Evolutionary conservation across 345 rosid species (phyloP), one percentile per base, ranked within the genome.

Genomic region (Populus tremula): DNA sequence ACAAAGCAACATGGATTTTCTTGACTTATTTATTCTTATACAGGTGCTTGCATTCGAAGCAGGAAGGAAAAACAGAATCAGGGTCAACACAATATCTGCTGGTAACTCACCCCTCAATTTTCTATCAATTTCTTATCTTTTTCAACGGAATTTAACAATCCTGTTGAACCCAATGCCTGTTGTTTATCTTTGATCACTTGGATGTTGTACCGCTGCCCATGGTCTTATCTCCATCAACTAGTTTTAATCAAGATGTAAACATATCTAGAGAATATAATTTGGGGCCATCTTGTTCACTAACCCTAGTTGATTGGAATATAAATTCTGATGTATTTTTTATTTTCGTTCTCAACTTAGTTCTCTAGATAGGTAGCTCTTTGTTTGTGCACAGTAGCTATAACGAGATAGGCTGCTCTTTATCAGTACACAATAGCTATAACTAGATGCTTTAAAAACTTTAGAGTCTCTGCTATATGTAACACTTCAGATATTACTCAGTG

Each of bases 1-100:
- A 14, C 61, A 29, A 31, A 50, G 18, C 75, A 21, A 9, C 36
- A 2, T 54, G 27, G 33, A 66, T 54, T 18, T 10, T 18, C 65
- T 56, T 69, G 64, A 62, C 31, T 69, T 59, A 23, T 69, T 31
- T 73, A 71, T 33, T 69, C 35, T 81, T 62, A 53, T 23, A 25
- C 83, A 91, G 96, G 96, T 91, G 76, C 88, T 91, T 66, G 91
- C 96, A 54, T 90, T 89, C 64, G 92, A 91, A 81, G 93, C 96
- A 1, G 96, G 93, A 84, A 89, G 96, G 72, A 90, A 90, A 74
- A 79, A 85, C 84, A 87, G 74, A 80, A 89, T 91, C 68, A 84
- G 96, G 77, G 93, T 91, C 72, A 91, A 91, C 81, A 77, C 93
- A 5, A 89, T 90, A 76, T 91, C 96, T 9, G 93, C 92, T 2